A percentile compares a stretch with the other conserved stretches of the same genome.
phyloP scores from a whole-genome alignment of 2,329 filamentous ascomycete species.

The Amphichorda felina region DNA sequence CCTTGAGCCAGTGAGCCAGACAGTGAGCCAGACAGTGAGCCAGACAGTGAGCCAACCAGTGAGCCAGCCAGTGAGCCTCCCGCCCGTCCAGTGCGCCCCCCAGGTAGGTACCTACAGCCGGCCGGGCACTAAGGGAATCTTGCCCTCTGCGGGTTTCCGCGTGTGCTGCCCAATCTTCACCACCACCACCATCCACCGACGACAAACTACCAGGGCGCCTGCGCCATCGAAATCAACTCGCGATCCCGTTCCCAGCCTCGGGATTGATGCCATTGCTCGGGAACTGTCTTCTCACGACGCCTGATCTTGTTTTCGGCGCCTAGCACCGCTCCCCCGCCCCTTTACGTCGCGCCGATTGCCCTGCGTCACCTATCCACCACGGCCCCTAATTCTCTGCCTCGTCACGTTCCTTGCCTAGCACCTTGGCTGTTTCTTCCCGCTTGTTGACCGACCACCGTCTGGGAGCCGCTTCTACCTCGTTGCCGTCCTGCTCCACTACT shows the following conservation, averaged over 20 bases:
- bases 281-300: too few species aligned
- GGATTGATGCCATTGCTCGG: neutral
- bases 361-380: neutral
- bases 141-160: neutral
- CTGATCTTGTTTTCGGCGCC: too few species aligned
- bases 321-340: neutral
- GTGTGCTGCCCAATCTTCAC: neutral
- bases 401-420: neutral
- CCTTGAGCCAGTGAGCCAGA: too few species aligned
- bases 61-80: too few species aligned
- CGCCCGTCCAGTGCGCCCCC: too few species aligned
- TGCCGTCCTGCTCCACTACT: neutral
- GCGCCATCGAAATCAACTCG: neutral
- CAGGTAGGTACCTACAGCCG: neutral
- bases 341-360: neutral
- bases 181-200: neutral
- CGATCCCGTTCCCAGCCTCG: too few species aligned
- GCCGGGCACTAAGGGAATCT: neutral
- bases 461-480: neutral
- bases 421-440: neutral
- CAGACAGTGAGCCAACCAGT: too few species aligned
- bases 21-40: too few species aligned
- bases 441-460: neutral
- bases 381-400: constrained; percentile 1
- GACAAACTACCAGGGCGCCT: neutral